These are phyloP conservation scores for Sabuloglossum arenarium DNA, from an alignment of 495 filamentous ascomycete genomes.

Conservation along the genomic window DNA sequence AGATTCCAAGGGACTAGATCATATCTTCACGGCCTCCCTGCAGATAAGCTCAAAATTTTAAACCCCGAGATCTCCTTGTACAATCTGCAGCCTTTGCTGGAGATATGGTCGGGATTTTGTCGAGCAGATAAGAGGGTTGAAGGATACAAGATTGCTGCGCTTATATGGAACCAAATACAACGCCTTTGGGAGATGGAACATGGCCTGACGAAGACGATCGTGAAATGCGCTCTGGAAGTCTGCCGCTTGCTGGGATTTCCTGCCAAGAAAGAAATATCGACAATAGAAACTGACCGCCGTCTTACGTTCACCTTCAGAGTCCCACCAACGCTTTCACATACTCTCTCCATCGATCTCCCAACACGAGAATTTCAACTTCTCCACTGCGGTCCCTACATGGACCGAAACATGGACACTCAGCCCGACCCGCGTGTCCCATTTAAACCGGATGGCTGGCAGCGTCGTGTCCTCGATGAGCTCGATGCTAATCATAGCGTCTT, in stretches of 20 bases:
- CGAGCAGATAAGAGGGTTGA: conserved; percentile 10
- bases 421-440: conserved; percentile 47
- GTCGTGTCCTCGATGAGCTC: conserved; percentile 49
- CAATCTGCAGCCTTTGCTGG: conserved; percentile 17
- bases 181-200: conserved; percentile 9
- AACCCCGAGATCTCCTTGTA: conserved; percentile 20
- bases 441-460: conserved; percentile 56
- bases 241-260: conserved; percentile 13
- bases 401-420: conserved; percentile 44
- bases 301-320: background rate
- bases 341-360: background rate
- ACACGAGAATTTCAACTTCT: conserved; percentile 31
- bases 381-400: conserved; percentile 51
- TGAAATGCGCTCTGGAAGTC: conserved; percentile 12
- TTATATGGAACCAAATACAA: conserved; percentile 10
- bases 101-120: conserved; percentile 16
- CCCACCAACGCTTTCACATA: background rate
- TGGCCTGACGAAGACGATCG: conserved; percentile 13
- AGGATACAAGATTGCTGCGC: conserved; percentile 17
- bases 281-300: background rate
- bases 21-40: conserved; percentile 16
- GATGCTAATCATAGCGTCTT: conserved; percentile 47
- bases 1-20: conserved; percentile 14
- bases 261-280: background rate
- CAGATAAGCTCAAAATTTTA: conserved; percentile 10